A percentile compares a stretch with the other conserved stretches of the same genome.
Conservation (phyloP, 352 stramenopile genomes). For the Peronospora belbahrii region DNA sequence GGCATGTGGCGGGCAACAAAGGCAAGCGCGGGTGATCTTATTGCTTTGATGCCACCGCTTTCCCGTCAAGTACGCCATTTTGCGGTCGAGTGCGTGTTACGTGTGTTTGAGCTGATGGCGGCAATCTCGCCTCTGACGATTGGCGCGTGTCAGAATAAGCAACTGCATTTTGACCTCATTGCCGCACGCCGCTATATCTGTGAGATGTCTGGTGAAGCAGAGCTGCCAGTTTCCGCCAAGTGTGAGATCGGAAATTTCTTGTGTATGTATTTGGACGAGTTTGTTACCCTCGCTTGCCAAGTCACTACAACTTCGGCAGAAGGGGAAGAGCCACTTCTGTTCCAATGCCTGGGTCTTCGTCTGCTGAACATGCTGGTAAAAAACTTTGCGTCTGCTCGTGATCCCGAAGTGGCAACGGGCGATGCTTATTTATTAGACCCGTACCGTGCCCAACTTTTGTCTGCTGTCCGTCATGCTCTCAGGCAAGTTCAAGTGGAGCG, state of each 20-base stretch:
- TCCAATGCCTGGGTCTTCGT: conserved; percentile 62
- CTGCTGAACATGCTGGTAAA: conserved; percentile 61
- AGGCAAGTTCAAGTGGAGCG: conserved; percentile 44
- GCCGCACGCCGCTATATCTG: conserved; percentile 40
- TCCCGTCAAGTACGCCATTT: conserved; percentile 74
- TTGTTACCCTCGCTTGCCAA: conserved; percentile 78
- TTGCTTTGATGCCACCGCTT: conserved; percentile 54
- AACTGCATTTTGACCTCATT: conserved; percentile 67
- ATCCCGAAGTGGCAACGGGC: conserved; percentile 56
- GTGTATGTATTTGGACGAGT: conserved; percentile 85
- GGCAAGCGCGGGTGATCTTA: conserved; percentile 44
- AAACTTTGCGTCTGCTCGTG: conserved; percentile 43
- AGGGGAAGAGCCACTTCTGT: conserved; percentile 65
- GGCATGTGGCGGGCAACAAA: conserved; percentile 74
- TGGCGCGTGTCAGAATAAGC: conserved; percentile 12
- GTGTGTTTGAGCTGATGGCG: conserved; percentile 57
- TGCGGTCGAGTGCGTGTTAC: conserved; percentile 67
- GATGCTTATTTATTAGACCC: conserved; percentile 63
- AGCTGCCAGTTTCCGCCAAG: conserved; percentile 5
- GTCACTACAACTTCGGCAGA: conserved; percentile 62
- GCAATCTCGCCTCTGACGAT: conserved; percentile 13
- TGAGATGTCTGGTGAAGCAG: conserved; percentile 19
- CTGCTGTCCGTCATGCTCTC: conserved; percentile 65
- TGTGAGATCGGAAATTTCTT: conserved; percentile 49
- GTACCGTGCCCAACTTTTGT: conserved; percentile 79